Evolutionary conservation across 1,284 basidiomycete genomes (phyloP).

Genomic region (Puccinia novopanici): DNA sequence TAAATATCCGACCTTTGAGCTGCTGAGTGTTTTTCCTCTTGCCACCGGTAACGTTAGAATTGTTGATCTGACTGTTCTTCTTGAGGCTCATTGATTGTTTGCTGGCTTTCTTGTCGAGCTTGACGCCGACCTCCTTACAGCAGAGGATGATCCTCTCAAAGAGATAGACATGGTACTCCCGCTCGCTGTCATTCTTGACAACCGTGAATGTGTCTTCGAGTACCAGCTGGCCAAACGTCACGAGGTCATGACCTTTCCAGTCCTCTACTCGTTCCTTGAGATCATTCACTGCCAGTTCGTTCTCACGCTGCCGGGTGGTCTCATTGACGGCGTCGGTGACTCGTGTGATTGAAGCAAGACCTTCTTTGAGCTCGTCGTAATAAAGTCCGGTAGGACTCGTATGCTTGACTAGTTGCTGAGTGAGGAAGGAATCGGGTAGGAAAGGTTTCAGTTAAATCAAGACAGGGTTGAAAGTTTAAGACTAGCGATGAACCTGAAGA

Average conservation of each 20-base stretch:
- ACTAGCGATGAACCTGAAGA: slow-evolving; percentile 64
- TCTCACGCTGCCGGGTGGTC: slow-evolving; percentile 78
- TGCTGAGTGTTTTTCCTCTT: slow-evolving; percentile 73
- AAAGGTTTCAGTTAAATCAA: slow-evolving; percentile 48
- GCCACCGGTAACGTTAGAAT: slow-evolving; percentile 7
- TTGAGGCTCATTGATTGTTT: slow-evolving; percentile 47
- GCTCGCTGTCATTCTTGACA: slow-evolving; percentile 91
- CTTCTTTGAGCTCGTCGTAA: slow-evolving; percentile 78
- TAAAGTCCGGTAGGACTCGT: slow-evolving; percentile 66
- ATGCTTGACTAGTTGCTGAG: slow-evolving; percentile 28
- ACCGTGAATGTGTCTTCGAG: slow-evolving; percentile 94
- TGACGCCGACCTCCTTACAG: slow-evolving; percentile 76
- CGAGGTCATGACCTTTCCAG: slow-evolving; percentile 97
- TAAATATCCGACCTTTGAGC: slow-evolving; percentile 94
- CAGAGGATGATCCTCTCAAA: slow-evolving; percentile 99
- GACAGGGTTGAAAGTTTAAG: slow-evolving; percentile 26
- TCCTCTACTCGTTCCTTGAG: slow-evolving; percentile 90
- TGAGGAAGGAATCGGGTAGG: slow-evolving; percentile 47
- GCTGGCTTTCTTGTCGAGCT: slow-evolving; percentile 39
- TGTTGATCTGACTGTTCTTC: slow-evolving; percentile 32
- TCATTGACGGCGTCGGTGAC: slow-evolving; percentile 97
- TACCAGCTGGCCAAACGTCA: slow-evolving; percentile 86
- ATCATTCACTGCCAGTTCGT: slow-evolving; percentile 81
- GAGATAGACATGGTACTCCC: slow-evolving; percentile 97
- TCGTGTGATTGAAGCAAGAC: slow-evolving; percentile 81